phyloP scores from a whole-genome alignment of 805 yeast genomes.

The Candida oleophila region DNA sequence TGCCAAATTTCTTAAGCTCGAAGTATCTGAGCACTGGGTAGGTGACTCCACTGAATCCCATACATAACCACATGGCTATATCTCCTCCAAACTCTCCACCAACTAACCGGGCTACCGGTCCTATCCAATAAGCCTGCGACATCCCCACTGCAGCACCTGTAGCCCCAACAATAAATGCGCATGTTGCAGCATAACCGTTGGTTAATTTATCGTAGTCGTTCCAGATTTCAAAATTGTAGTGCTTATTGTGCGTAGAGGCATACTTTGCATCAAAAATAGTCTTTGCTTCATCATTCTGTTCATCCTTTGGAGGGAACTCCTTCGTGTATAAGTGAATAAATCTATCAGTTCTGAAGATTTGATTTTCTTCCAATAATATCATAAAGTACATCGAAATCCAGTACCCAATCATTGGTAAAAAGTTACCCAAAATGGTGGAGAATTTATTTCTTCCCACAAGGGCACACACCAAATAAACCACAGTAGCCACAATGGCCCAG shows the following conservation, averaged over 20 bases:
- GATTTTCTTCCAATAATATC: slow-evolving; percentile 69
- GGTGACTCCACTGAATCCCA: slow-evolving; percentile 64
- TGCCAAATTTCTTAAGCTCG: slow-evolving; percentile 54
- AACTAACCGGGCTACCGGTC: slow-evolving; percentile 63
- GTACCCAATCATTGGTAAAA: slow-evolving; percentile 88
- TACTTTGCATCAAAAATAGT: slow-evolving; percentile 20
- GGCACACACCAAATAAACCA: slow-evolving; percentile 65
- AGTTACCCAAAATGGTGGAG: slow-evolving; percentile 70
- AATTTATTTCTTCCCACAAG: slow-evolving; percentile 75
- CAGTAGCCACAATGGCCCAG: slow-evolving; percentile 64
- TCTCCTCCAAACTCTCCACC: slow-evolving; percentile 74
- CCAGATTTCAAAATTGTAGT: slow-evolving; percentile 78
- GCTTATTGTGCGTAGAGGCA: slow-evolving; percentile 35
- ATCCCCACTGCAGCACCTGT: slow-evolving; percentile 85
- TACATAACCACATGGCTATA: slow-evolving; percentile 75
- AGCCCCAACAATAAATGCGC: slow-evolving; percentile 66
- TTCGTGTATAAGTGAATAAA: slow-evolving; percentile 30
- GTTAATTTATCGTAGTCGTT: slow-evolving; percentile 60
- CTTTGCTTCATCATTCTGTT: slow-evolving; percentile 9
- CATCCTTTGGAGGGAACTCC: slow-evolving; percentile 23
- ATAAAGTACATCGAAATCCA: slow-evolving; percentile 83
- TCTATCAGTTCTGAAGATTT: slow-evolving; percentile 58
- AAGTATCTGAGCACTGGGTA: slow-evolving; percentile 66
- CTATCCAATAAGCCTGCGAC: slow-evolving; percentile 83
- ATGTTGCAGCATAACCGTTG: slow-evolving; percentile 67